Percentiles rank a stretch among this genome's conserved stretches.
phyloP scores from a whole-genome alignment of 352 stramenopile genomes.

The Phytophthora podocarpi region DNA sequence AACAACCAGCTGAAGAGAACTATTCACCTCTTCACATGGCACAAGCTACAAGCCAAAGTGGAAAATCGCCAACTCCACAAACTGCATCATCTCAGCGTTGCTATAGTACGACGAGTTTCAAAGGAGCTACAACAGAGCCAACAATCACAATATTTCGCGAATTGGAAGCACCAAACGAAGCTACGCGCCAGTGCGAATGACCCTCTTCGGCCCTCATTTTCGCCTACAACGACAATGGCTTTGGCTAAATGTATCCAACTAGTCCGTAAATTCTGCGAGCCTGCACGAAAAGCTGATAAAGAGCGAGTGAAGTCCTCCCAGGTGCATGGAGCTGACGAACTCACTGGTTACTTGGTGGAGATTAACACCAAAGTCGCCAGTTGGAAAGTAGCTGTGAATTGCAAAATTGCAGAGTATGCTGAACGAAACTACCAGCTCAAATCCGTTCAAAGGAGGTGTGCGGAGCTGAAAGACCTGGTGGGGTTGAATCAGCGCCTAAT shows the following conservation, averaged over 20 bases:
- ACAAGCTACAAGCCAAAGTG: constrained; percentile 20
- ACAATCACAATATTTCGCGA: constrained; percentile 18
- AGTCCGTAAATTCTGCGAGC: constrained; percentile 49
- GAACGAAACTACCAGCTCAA: constrained; percentile 48
- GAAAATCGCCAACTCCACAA: constrained; percentile 23
- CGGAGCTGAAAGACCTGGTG: constrained; percentile 55
- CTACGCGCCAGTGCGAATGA: constrained; percentile 11
- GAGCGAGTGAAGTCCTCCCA: background rate
- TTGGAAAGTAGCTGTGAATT: constrained; percentile 54
- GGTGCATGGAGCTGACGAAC: constrained; percentile 2
- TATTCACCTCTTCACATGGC: constrained; percentile 14
- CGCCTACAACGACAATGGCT: constrained; percentile 38
- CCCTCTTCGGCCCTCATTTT: constrained; percentile 15
- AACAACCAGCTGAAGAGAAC: constrained; percentile 24
- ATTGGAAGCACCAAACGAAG: constrained; percentile 24
- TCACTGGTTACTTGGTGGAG: constrained; percentile 41
- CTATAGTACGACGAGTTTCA: constrained; percentile 11
- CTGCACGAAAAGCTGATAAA: constrained; percentile 19
- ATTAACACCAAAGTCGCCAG: constrained; percentile 53
- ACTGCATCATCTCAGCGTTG: constrained; percentile 6
- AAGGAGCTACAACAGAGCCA: constrained; percentile 18
- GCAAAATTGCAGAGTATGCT: constrained; percentile 48
- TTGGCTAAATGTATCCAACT: constrained; percentile 54
- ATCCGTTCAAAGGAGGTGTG: constrained; percentile 45
- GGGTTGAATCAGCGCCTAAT: constrained; percentile 50